Conservation (phyloP, 2,329 filamentous ascomycete species). For the Cyphellophora europaea region DNA sequence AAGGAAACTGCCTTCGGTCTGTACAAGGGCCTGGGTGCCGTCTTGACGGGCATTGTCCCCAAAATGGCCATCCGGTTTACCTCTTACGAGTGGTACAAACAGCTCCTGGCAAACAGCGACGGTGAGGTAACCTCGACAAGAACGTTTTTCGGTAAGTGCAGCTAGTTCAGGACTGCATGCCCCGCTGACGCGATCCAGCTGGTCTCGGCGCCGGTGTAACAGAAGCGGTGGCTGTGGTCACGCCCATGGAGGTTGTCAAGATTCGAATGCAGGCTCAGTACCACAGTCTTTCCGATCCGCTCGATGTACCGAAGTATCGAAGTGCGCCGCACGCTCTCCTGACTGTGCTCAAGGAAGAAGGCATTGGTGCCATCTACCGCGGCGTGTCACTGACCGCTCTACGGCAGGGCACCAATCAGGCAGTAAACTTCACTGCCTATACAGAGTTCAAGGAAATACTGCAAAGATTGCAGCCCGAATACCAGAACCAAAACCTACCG, state of each 20-base stretch:
- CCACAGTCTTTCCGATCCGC: constrained; percentile 93
- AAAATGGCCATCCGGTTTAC: constrained; percentile 99
- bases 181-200: constrained; percentile 39
- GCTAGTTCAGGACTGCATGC: too few relatives aligned
- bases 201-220: constrained; percentile 89
- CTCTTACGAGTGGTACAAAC: constrained; percentile 93
- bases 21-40: constrained; percentile 97
- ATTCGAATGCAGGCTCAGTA: constrained; percentile 96
- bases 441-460: constrained; percentile 79
- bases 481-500: constrained; percentile 57
- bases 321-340: constrained; percentile 78
- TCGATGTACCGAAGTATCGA: constrained; percentile 94
- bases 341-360: constrained; percentile 88
- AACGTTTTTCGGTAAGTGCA: constrained; percentile 57
- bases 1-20: constrained; percentile 86
- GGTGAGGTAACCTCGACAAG: constrained; percentile 60
- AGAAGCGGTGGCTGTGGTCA: constrained; percentile 92
- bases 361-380: constrained; percentile 76
- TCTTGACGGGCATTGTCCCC: constrained; percentile 89
- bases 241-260: constrained; percentile 98
- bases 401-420: constrained; percentile 92
- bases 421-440: constrained; percentile 98
- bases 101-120: constrained; percentile 60
- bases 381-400: constrained; percentile 90
- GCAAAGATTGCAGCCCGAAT: constrained; percentile 62